Evolutionary conservation across 352 stramenopile genomes (phyloP).

Genomic region (Globisporangium paroecandrum): DNA sequence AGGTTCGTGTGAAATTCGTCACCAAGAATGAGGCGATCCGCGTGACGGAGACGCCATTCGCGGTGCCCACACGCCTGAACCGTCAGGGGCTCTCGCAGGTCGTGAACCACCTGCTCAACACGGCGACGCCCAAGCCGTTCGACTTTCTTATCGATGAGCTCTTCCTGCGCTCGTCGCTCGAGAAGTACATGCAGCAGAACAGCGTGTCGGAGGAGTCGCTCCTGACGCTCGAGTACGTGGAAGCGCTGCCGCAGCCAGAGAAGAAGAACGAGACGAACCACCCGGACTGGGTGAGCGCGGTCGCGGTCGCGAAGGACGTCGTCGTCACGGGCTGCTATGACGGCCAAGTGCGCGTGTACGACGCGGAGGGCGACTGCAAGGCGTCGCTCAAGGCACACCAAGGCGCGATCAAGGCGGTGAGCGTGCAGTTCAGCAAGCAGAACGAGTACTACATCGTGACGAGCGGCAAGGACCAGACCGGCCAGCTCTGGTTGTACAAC

Average conservation of each 20-base stretch:
- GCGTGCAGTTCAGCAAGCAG: constrained; percentile 28
- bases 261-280: constrained; percentile 62
- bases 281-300: constrained; percentile 86
- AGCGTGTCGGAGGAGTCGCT: constrained; percentile 75
- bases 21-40: constrained; percentile 85
- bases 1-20: constrained; percentile 90
- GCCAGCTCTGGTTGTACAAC: constrained; percentile 63
- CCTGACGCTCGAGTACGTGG: constrained; percentile 87
- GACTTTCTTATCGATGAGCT: constrained; percentile 82
- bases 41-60: constrained; percentile 88
- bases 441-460: constrained; percentile 65
- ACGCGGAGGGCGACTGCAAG: constrained; percentile 42
- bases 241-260: constrained; percentile 72
- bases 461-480: constrained; percentile 76
- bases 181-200: constrained; percentile 71
- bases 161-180: constrained; percentile 74
- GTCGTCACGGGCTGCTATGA: constrained; percentile 87
- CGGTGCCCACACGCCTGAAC: constrained; percentile 73
- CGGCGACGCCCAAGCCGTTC: constrained; percentile 59
- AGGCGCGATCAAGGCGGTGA: constrained; percentile 69
- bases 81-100: constrained; percentile 86
- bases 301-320: constrained; percentile 40
- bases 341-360: constrained; percentile 78
- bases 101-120: constrained; percentile 85
- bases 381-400: constrained; percentile 74